These are phyloP conservation scores for Penicillium thymicola DNA, from an alignment of 2,329 filamentous ascomycete genomes.

Conservation along the genomic window DNA sequence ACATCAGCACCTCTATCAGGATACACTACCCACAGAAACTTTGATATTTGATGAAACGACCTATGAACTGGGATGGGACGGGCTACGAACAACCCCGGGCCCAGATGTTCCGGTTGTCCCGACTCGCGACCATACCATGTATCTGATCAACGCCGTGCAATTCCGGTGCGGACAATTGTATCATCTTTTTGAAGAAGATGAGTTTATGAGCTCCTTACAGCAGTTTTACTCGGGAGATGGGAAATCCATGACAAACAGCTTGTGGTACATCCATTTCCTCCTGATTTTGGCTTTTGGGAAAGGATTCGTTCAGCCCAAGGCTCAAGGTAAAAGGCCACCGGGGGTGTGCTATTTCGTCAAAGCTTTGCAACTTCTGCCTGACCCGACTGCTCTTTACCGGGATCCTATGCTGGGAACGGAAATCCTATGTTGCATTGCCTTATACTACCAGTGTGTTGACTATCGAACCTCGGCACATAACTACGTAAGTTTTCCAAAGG, in stretches of 20 bases:
- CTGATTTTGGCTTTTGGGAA: constrained; percentile 56
- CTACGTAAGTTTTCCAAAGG: constrained; percentile 44
- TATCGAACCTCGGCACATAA: constrained; percentile 50
- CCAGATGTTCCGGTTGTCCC: constrained; percentile 36
- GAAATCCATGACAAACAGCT: constrained; percentile 23
- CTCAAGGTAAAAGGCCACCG: constrained; percentile 39
- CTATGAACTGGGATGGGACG: constrained; percentile 54
- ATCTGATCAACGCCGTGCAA: constrained; percentile 54
- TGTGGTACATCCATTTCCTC: constrained; percentile 55
- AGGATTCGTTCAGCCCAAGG: constrained; percentile 47
- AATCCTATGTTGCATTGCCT: constrained; percentile 47
- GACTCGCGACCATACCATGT: constrained; percentile 51
- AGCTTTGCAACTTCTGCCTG: constrained; percentile 45
- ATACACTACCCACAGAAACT: constrained; percentile 41
- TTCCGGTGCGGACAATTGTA: constrained; percentile 55
- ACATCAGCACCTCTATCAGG: constrained; percentile 22
- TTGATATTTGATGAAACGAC: constrained; percentile 52
- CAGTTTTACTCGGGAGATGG: constrained; percentile 40
- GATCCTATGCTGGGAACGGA: constrained; percentile 50
- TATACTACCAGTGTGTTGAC: constrained; percentile 53
- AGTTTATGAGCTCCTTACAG: constrained; percentile 47
- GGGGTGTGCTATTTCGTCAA: constrained; percentile 48
- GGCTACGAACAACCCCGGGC: constrained; percentile 35
- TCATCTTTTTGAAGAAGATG: constrained; percentile 51
- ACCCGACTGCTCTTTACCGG: constrained; percentile 39